Base-by-base conservation (phyloP, 805 yeast species). In the Pichia kluyveri region DNA sequence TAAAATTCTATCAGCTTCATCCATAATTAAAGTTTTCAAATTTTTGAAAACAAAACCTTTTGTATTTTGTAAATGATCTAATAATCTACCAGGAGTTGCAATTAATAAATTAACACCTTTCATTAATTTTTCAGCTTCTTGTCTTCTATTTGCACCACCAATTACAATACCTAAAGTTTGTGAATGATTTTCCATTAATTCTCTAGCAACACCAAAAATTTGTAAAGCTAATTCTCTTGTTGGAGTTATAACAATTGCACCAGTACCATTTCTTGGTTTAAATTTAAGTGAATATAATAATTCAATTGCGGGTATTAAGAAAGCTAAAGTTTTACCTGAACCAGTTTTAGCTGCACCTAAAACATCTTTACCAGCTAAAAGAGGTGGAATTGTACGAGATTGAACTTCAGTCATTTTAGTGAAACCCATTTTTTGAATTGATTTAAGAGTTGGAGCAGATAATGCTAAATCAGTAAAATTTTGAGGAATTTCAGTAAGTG, bases 331-430 rank as follows among this genome's bases (percentile, higher is more conserved):
- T 71, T 93, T 93, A 64, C 99, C 99, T 1, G 97, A 89, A 47
- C 99, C 99, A 3, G 99, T 93, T 70, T 90, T 91, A 49, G 99
- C 99, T n/a, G 99, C 99, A 56, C 99, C 99, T 47, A 93, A 75
- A 19, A 95, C 98, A 68, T 93, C 99, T 58, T 91, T 80, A 41
- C 99, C 99, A 1, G 98, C 97, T 54, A 95, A 69, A 53, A 93
- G 73, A 11, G 99, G 98, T 8, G 99, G 98, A 48, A 93, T 93
- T 12, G 99, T 89, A 68, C 91, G 81, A 28, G 95, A 83, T 69
- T 93, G 99, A 10, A 93, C 98, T 54, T 82, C 80, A 1, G 99
- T 95, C 97, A 93, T 87, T 45, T 71, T 83, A 14, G 79, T 73
- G 69, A 93, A 93, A 1, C 96, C 97, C 96, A 93, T 86, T 34